Conservation (phyloP, 2,329 filamentous ascomycete species). For the Triangularia setosa region DNA sequence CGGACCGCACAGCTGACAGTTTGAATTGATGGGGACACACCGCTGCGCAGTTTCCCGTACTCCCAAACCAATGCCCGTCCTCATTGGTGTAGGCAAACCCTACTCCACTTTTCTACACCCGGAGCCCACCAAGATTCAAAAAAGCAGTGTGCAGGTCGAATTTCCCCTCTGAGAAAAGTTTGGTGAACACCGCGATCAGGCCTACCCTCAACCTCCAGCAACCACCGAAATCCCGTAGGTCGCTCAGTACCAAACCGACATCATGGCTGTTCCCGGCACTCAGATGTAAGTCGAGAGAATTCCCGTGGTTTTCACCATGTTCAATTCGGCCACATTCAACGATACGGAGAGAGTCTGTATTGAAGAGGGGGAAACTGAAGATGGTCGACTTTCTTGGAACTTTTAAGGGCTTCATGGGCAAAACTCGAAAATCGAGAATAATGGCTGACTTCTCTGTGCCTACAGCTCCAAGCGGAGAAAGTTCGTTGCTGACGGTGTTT, state of each 20-base stretch:
- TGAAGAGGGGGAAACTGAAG: not conserved
- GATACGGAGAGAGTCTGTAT: not conserved
- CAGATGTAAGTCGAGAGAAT: conserved; percentile 52
- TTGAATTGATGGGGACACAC: conserved; percentile 2
- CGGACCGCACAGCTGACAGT: conserved; percentile 4
- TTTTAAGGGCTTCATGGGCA: conserved; percentile 5
- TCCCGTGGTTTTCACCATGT: not conserved
- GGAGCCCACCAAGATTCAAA: conserved; percentile 30
- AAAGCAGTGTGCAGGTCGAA: conserved; percentile 26
- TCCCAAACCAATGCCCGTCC: conserved; percentile 2
- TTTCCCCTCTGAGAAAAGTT: conserved; percentile 27
- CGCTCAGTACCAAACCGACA: conserved; percentile 38
- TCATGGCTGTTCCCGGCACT: conserved; percentile 58
- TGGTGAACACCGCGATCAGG: conserved; percentile 26
- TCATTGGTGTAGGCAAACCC: conserved; percentile 24
- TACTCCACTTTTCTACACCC: conserved; percentile 24
- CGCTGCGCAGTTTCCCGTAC: not conserved
- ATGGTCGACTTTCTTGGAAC: conserved; percentile 2
- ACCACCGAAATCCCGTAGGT: conserved; percentile 35
- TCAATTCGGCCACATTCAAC: not conserved
- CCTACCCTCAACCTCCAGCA: conserved; percentile 33
- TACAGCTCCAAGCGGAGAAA: conserved; percentile 85
- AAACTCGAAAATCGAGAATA: not conserved
- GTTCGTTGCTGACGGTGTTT: conserved; percentile 97
- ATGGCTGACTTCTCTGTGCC: conserved; percentile 23